Percentiles rank a stretch among this genome's conserved stretches.
These are phyloP conservation scores for Colletotrichum siamense DNA, from an alignment of 2,329 filamentous ascomycete genomes.

Conservation along the genomic window DNA sequence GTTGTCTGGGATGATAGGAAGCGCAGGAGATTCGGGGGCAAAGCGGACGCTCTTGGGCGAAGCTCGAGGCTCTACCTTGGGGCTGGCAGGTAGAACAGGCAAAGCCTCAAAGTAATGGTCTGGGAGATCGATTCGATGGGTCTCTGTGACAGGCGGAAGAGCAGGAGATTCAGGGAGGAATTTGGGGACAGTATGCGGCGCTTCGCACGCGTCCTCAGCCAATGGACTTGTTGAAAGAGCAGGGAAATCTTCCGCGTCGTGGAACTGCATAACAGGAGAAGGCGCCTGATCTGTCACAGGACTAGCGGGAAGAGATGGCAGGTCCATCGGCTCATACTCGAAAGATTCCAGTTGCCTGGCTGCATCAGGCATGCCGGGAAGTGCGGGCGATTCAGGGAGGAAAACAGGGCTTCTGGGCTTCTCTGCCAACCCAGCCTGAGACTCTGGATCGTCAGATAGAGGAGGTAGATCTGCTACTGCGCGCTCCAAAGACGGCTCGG, in stretches of 20 bases:
- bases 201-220: not conserved
- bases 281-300: not conserved
- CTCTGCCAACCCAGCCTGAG: not conserved
- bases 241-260: not conserved
- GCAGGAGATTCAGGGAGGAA: not conserved
- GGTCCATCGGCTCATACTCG: not conserved
- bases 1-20: not conserved
- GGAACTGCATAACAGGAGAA: not conserved
- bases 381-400: not conserved
- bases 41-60: not conserved
- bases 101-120: not conserved
- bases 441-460: slow-evolving; percentile 11
- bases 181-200: not conserved
- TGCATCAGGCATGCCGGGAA: not conserved
- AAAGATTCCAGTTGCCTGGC: not conserved
- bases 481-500: not conserved
- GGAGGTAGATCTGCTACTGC: slow-evolving; percentile 2
- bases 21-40: not conserved
- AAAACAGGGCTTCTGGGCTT: not conserved
- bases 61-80: not conserved
- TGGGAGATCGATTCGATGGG: not conserved
- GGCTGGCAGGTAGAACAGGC: slow-evolving; percentile 4
- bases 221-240: not conserved
- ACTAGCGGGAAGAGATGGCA: slow-evolving; percentile 3
- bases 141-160: not conserved